These are phyloP conservation scores for Telopea speciosissima DNA, from an alignment of 177 flowering plant genomes.

Conservation along the genomic window DNA sequence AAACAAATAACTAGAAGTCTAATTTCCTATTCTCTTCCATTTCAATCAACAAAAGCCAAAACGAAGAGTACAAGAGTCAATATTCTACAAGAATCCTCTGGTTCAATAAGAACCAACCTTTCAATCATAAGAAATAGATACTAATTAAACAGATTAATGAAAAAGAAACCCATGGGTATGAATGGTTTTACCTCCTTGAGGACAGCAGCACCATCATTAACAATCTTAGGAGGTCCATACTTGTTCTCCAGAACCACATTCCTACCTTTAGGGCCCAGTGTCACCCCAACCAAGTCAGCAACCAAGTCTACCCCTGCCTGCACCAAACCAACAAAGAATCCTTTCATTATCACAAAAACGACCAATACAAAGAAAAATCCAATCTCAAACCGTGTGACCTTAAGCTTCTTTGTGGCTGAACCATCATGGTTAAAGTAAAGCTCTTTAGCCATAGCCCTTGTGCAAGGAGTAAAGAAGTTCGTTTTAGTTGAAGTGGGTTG, in stretches of 20 bases:
- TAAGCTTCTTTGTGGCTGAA: conserved; percentile 65
- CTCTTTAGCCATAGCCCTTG: conserved; percentile 63
- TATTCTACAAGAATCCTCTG: neutral
- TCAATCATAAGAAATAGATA: neutral
- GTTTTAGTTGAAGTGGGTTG: conserved; percentile 20
- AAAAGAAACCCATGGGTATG: neutral
- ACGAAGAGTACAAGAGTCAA: no score
- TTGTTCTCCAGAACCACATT: conserved; percentile 88
- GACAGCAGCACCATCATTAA: conserved; percentile 88
- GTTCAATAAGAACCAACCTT: neutral
- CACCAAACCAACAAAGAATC: conserved; percentile 3
- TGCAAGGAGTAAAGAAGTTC: conserved; percentile 10
- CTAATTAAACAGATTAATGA: neutral
- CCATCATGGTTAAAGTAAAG: conserved; percentile 82
- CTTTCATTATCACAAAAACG: neutral
- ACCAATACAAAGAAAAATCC: neutral
- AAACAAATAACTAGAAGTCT: neutral
- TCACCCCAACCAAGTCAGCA: conserved; percentile 78
- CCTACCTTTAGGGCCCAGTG: conserved; percentile 92
- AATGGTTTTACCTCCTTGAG: conserved; percentile 58
- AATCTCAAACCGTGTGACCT: conserved; percentile 34
- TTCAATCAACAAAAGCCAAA: neutral
- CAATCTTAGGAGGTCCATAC: conserved; percentile 92
- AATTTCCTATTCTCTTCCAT: neutral
- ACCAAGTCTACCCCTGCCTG: conserved; percentile 84